These are phyloP conservation scores for Conidiobolus incongruus DNA, from an alignment of 371 early-diverging fungal species.

Conservation along the genomic window DNA sequence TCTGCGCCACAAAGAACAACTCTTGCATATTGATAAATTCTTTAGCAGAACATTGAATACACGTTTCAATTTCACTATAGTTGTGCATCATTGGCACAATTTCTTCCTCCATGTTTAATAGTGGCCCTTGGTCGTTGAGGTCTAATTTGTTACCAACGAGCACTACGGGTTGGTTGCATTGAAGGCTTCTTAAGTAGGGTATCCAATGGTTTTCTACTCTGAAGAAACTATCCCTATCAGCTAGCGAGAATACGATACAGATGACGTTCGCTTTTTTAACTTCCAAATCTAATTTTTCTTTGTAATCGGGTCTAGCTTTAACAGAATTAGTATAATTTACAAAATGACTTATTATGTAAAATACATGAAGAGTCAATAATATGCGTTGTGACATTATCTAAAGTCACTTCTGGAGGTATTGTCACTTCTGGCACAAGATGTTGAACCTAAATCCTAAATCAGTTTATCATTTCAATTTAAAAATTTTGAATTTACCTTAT, in stretches of 20 bases:
- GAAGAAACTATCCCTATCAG: conserved; percentile 58
- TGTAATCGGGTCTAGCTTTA: conserved; percentile 61
- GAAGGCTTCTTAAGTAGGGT: conserved; percentile 69
- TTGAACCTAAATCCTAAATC: conserved; percentile 44
- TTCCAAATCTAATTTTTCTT: conserved; percentile 68
- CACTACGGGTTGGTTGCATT: conserved; percentile 85
- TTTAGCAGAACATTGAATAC: conserved; percentile 93
- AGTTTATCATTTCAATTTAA: neutral
- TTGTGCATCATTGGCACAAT: conserved; percentile 93
- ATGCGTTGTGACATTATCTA: conserved; percentile 86
- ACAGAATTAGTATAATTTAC: no score
- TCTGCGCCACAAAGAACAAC: conserved; percentile 97
- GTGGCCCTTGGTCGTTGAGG: conserved; percentile 53
- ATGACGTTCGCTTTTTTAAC: conserved; percentile 89
- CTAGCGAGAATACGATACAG: conserved; percentile 83
- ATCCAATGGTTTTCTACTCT: conserved; percentile 76
- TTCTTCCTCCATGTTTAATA: conserved; percentile 68
- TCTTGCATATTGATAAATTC: conserved; percentile 83
- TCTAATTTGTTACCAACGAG: conserved; percentile 96
- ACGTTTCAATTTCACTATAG: conserved; percentile 96
- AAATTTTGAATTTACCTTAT: conserved; percentile 41
- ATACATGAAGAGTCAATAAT: conserved; percentile 88
- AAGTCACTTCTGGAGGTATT: conserved; percentile 91
- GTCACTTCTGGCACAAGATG: conserved; percentile 93
- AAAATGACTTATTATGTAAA: no score